Conservation (phyloP, 345 rosid species). For the Dipteronia sinensis region DNA sequence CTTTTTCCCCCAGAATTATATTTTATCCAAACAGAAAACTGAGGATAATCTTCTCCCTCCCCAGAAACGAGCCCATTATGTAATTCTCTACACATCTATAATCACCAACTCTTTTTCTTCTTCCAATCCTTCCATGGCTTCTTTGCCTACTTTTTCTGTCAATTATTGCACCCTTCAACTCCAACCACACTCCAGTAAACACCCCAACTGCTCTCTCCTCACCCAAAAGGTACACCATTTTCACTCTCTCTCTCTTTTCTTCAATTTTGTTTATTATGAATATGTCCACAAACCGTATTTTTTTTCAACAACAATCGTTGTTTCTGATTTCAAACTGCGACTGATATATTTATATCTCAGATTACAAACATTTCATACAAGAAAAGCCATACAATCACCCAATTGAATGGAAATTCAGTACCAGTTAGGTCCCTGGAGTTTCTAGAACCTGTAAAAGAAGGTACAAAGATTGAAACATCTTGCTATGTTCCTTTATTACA, state of each 20-base stretch:
- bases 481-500: constrained; percentile 47
- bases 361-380: constrained; percentile 30
- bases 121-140: constrained; percentile 38
- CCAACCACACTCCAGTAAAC: constrained; percentile 32
- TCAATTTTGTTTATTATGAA: background rate
- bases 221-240: constrained; percentile 33
- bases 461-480: constrained; percentile 29
- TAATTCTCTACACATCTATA: background rate
- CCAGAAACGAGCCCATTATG: background rate
- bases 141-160: constrained; percentile 40
- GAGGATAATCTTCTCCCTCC: background rate
- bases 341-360: constrained; percentile 22
- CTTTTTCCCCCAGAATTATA: background rate
- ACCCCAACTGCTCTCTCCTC: constrained; percentile 24
- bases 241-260: background rate
- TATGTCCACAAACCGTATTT: background rate
- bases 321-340: constrained; percentile 18
- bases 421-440: constrained; percentile 27
- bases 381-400: constrained; percentile 23
- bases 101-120: background rate
- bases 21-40: constrained; percentile 1
- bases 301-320: too few relatives aligned
- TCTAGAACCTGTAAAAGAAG: constrained; percentile 37
- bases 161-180: constrained; percentile 29
- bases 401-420: constrained; percentile 33